Evolutionary conservation across 2,329 filamentous ascomycete species (phyloP).

Genomic region (Scytalidium sp.): DNA sequence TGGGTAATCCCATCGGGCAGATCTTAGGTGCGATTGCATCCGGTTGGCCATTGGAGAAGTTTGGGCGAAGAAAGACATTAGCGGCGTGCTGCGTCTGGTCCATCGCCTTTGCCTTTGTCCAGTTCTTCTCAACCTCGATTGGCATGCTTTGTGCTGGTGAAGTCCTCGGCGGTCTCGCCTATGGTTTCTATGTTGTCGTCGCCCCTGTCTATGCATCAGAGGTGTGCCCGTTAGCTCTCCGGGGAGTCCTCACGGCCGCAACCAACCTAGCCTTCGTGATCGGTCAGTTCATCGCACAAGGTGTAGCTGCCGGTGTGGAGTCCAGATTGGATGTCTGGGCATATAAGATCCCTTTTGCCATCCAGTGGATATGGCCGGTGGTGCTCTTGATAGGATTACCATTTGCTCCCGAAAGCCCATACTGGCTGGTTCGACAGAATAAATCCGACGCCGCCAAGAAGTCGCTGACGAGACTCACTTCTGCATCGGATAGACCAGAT

Average conservation of each 20-base stretch:
- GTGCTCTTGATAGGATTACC: slow-evolving; percentile 39
- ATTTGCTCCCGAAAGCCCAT: slow-evolving; percentile 44
- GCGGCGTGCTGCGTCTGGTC: slow-evolving; percentile 13
- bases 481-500: slow-evolving; percentile 31
- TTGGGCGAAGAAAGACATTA: slow-evolving; percentile 15
- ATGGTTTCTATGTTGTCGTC: slow-evolving; percentile 46
- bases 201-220: slow-evolving; percentile 35
- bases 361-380: slow-evolving; percentile 43
- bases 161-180: slow-evolving; percentile 44
- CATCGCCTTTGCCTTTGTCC: slow-evolving; percentile 37
- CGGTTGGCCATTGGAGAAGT: slow-evolving; percentile 31
- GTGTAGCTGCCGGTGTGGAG: slow-evolving; percentile 34
- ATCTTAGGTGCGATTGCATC: slow-evolving; percentile 41
- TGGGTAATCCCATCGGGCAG: slow-evolving; percentile 21
- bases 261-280: slow-evolving; percentile 50
- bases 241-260: slow-evolving; percentile 46
- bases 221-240: slow-evolving; percentile 48
- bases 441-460: slow-evolving; percentile 36
- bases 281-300: slow-evolving; percentile 44
- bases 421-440: slow-evolving; percentile 44
- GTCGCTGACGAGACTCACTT: slow-evolving; percentile 36
- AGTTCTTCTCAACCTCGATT: slow-evolving; percentile 45
- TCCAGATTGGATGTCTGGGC: slow-evolving; percentile 14
- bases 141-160: slow-evolving; percentile 42
- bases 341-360: slow-evolving; percentile 15